Percentiles rank a stretch among this genome's conserved stretches.
These are phyloP conservation scores for Backusella parvicylindrica DNA, from an alignment of 192 early-diverging fungal genomes.

Conservation along the genomic window DNA sequence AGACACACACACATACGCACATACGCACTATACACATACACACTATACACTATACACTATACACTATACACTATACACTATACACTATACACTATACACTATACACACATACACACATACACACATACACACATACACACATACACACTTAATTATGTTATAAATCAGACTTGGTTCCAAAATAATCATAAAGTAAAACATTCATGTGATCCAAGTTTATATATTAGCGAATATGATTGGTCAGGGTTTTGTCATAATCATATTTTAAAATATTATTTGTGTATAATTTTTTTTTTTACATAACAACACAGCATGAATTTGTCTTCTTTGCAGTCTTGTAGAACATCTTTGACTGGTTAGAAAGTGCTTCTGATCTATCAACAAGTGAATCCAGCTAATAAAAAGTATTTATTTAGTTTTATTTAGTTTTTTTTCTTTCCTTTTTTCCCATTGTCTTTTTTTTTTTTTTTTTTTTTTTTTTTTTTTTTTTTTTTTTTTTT, in stretches of 20 bases:
- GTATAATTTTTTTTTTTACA: constrained; percentile 24
- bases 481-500: no score
- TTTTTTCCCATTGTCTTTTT: not conserved
- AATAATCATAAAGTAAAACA: no score
- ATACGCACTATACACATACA: no score
- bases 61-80: no score
- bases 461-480: no score
- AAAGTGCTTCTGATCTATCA: constrained; percentile 76
- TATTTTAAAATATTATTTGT: not conserved
- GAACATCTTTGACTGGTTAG: constrained; percentile 90
- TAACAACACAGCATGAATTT: constrained; percentile 69
- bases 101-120: not conserved
- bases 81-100: no score
- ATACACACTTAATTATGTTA: not conserved
- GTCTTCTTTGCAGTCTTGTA: constrained; percentile 95
- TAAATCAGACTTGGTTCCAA: not conserved
- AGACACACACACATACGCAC: not conserved
- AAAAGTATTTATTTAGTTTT: not conserved
- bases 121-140: not conserved
- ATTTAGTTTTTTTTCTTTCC: not conserved
- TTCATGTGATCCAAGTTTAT: not conserved
- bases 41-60: no score
- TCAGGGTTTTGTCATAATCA: not conserved
- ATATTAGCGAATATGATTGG: not conserved
- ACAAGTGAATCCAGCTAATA: constrained; percentile 76